A percentile compares a stretch with the other conserved stretches of the same genome.
phyloP scores from a whole-genome alignment of 352 stramenopile species.

The Globisporangium middletonii region DNA sequence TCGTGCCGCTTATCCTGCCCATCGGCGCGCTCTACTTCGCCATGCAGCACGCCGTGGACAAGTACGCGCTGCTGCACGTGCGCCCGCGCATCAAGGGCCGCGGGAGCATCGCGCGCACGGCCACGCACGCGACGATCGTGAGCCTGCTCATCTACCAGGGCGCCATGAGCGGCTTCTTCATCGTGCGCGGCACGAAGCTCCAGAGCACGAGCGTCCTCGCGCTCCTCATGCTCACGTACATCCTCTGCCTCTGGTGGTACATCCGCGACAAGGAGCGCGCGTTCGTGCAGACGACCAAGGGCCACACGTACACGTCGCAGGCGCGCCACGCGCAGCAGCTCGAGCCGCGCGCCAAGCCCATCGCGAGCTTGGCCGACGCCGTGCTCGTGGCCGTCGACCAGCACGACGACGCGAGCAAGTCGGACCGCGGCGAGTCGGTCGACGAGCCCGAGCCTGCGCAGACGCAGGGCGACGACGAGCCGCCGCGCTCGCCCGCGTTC shows the following conservation, averaged over 20 bases:
- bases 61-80: conserved; percentile 78
- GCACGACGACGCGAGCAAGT: background rate
- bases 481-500: conserved; percentile 7
- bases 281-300: conserved; percentile 32
- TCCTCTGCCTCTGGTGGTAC: conserved; percentile 76
- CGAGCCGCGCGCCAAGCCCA: conserved; percentile 6
- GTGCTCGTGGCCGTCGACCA: conserved; percentile 9
- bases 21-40: conserved; percentile 77
- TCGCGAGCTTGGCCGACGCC: conserved; percentile 8
- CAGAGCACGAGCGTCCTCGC: conserved; percentile 67
- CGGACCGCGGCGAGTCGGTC: conserved; percentile 1
- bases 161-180: conserved; percentile 82
- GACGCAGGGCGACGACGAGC: conserved; percentile 3
- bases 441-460: conserved; percentile 9
- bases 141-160: conserved; percentile 76
- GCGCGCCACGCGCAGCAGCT: conserved; percentile 18
- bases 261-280: conserved; percentile 82
- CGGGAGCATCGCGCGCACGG: conserved; percentile 75
- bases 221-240: conserved; percentile 80
- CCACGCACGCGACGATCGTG: conserved; percentile 74
- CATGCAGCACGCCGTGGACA: conserved; percentile 83
- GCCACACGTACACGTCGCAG: conserved; percentile 29
- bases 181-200: conserved; percentile 67
- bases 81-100: conserved; percentile 79
- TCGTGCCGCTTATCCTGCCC: conserved; percentile 79